Evolutionary conservation across 139 green algal species (phyloP), one percentile per base, ranked within the genome.

Genomic region (Spirogloea muscicola): DNA sequence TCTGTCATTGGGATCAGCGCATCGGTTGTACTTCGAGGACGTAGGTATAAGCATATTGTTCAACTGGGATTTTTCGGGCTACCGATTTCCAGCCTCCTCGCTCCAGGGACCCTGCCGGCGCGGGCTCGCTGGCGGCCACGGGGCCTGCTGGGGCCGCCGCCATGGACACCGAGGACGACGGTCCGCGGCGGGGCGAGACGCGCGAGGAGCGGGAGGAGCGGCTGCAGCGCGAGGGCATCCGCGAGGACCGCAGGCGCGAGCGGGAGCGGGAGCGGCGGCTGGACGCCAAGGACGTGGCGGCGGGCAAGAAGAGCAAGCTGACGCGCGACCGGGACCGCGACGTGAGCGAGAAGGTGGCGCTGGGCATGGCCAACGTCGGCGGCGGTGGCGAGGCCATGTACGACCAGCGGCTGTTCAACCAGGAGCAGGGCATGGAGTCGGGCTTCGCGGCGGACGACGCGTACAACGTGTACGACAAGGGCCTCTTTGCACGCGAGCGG

Each of bases 341-440:
- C 75, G 86, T 98, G 51, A 90, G 84, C 25, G 93, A 98, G 78
- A 92, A 90, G 80, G 86, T 96, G 40, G 89, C 90, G 21, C 84
- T 94, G 43, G 90, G 90, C 2, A 84, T 91, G 68, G 90, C 86
- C 5, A 77, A 74, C 16, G n/a, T 79, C 2, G 48, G 64, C 9
- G 83, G 67, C 3, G 82, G 81, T 38, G 90, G 89, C 27, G 93
- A 97, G 85, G 89, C 91, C 27, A 88, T 93, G 89, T 98, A 98
- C 83, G 94, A 98, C 87, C 88, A 94, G 81, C 89, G 94, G 1
- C 85, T 98, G 60, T 98, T 98, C 89, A 98, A 98, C 87, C 94
- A 96, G 86, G 93, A 97, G 29, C 67, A 72, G 37, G 92, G 92
- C 49, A 88, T 96, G 82, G 85, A 74, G 33, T 81, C 76, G 9